These are phyloP conservation scores for Sonneratia alba DNA, from an alignment of 345 rosid species.

Conservation along the genomic window DNA sequence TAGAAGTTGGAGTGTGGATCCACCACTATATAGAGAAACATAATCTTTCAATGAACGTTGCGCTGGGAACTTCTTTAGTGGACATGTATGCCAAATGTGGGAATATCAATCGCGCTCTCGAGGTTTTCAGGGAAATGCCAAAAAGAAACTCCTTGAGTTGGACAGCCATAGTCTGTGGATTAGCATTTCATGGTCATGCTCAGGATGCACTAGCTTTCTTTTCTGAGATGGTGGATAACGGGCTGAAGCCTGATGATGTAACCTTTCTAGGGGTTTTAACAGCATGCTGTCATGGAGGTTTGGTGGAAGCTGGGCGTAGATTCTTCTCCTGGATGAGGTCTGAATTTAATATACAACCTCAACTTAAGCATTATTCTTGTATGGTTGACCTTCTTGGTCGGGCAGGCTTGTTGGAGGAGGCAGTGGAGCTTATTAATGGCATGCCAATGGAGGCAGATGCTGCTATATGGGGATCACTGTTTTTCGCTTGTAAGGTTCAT, in stretches of 20 bases:
- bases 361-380: constrained; percentile 71
- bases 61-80: constrained; percentile 63
- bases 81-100: constrained; percentile 93
- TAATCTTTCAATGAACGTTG: constrained; percentile 45
- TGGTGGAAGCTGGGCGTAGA: constrained; percentile 60
- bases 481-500: constrained; percentile 66
- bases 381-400: constrained; percentile 87
- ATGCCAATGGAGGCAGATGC: constrained; percentile 76
- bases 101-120: constrained; percentile 54
- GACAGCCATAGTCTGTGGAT: constrained; percentile 66
- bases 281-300: constrained; percentile 89
- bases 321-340: constrained; percentile 61
- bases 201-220: constrained; percentile 56
- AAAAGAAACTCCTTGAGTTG: constrained; percentile 65
- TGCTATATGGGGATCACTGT: constrained; percentile 73
- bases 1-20: constrained; percentile 73
- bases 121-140: constrained; percentile 53
- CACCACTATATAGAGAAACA: constrained; percentile 58
- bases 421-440: constrained; percentile 48
- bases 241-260: constrained; percentile 69
- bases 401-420: constrained; percentile 74
- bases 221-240: constrained; percentile 47
- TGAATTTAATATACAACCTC: constrained; percentile 43
- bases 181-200: constrained; percentile 69
- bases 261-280: constrained; percentile 69